Evolutionary conservation across 208 protist species (phyloP), one percentile per base, ranked within the genome.

Genomic region (Acanthamoeba healyi): DNA sequence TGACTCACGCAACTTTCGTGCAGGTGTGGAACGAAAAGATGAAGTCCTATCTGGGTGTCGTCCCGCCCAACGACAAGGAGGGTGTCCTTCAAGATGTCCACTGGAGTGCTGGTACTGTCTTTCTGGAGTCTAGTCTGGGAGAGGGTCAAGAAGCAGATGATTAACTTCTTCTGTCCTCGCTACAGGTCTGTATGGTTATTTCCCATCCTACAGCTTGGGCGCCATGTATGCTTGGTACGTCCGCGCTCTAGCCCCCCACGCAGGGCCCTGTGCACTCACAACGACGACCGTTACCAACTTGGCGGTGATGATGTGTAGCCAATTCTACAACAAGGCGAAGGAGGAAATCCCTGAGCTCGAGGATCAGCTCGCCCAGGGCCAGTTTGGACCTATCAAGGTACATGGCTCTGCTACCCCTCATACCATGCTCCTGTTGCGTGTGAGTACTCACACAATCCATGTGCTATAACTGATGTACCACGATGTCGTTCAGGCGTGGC

Each of bases 11-110:
- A 58, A 58, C 19, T 10, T 19, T 12, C 36, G n/a, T 4, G 36
- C 36, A 79, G 70, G 49, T 87, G 40, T 87, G 79, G 79, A 87
- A 87, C 46, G 49, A 87, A 32, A 87, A 87, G 79, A 87, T 87
- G 44, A n/a, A 58, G 79, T 4, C 40, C 29, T 87, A 87, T 32
- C n/a, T 87, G 40, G 79, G 79, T 42, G 46, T 87, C 24, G 49
- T 19, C 6, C 79, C 79, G 6, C 79, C 79, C 14, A 54, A 7
- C 9, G 44, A 87, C 34, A 58, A 7, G 19, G 14, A 63, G 6
- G 79, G 79, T n/a, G 79, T 87, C 42, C 49, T 87, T 6, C 79
- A 87, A 29, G 79, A 87, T 42, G 79, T 87, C 26, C 79, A 87
- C 79, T 87, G 79, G 79, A 87, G 79, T 34, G 40, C 79, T 29